A percentile compares a stretch with the other conserved stretches of the same genome.
phyloP scores from a whole-genome alignment of 75 land plant species.

The Larix kaempferi region DNA sequence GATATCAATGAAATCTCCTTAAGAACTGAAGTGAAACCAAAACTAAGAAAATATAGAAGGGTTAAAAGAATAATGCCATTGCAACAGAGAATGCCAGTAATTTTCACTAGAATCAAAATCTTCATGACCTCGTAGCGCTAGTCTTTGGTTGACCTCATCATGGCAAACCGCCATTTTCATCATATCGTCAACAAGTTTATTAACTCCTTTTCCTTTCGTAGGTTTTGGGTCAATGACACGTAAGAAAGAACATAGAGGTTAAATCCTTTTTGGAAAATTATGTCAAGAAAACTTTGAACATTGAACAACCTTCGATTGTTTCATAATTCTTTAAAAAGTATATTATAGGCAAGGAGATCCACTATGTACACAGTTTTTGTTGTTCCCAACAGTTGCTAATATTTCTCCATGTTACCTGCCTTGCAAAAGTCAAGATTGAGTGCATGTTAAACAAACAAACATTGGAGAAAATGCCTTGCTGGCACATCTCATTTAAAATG shows the following conservation, averaged over 20 bases:
- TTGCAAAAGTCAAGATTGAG: conserved; percentile 44
- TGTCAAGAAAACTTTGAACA: conserved; percentile 41
- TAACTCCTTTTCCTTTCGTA: conserved; percentile 53
- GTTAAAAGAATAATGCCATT: too few relatives aligned
- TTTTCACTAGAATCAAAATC: too few relatives aligned
- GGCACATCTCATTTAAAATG: conserved; percentile 57
- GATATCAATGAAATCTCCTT: too few relatives aligned
- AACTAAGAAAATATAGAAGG: too few relatives aligned
- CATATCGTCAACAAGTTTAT: conserved; percentile 56
- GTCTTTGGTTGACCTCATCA: conserved; percentile 9
- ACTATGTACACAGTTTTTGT: conserved; percentile 36
- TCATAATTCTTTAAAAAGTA: conserved; percentile 54
- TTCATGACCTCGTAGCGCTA: not conserved
- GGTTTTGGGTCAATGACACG: conserved; percentile 38
- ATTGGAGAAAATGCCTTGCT: conserved; percentile 35
- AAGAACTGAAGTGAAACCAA: too few relatives aligned
- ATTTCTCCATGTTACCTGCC: conserved; percentile 35
- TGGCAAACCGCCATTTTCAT: conserved; percentile 36
- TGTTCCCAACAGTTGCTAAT: conserved; percentile 38
- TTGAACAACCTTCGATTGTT: conserved; percentile 24
- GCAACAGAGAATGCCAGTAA: too few relatives aligned
- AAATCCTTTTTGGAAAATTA: conserved; percentile 34
- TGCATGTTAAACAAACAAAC: conserved; percentile 26
- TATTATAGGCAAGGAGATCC: conserved; percentile 32
- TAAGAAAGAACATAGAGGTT: conserved; percentile 39